Evolutionary conservation across 768 basidiomycete species (phyloP), one percentile per base, ranked within the genome.

Genomic region (Naganishia randhawae): DNA sequence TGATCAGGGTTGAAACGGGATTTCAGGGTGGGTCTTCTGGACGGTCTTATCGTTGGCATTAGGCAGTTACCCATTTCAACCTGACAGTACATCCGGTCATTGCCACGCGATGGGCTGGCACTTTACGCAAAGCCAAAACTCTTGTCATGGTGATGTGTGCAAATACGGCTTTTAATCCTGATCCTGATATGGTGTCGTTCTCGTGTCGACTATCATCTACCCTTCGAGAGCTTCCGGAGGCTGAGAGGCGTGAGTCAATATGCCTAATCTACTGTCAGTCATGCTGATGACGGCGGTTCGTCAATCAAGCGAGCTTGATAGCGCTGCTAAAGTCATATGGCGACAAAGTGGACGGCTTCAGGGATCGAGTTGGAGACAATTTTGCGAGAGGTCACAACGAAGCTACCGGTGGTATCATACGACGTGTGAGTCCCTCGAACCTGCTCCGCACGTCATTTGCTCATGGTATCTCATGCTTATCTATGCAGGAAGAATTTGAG

Each of bases 341-440:
- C 8, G 70, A 73, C 50, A 65, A 70, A 11, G 75, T 74, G 54
- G 71, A 71, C 0, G 81, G 81, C 0, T 81, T 83, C 63, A 66
- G 73, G 19, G 80, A 82, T 19, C 64, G 81, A 29, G 82, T 84
- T 51, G 83, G 84, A 27, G 79, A 80, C 2, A 80, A 84, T 64
- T 84, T 82, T 66, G 83, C 84, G 11, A 70, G 83, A 29, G 84
- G 84, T 0, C 84, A 84, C 71, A 82, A 81, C 41, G 80, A 84
- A 73, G 84, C 84, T 9, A 84, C 83, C n/a, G 84, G 84, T 0
- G 84, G 84, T 0, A 83, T 84, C 68, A 82, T 84, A 33, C 67
- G 81, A 31, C 88, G 74, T 54, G 77, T 76, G 16, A 13, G 74
- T 68, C 16, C 54, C 19, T 9, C 14, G 1, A 16, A 19, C 33